These are phyloP conservation scores for Exserohilum rostratum DNA, from an alignment of 2,329 filamentous ascomycete species.

Conservation along the genomic window DNA sequence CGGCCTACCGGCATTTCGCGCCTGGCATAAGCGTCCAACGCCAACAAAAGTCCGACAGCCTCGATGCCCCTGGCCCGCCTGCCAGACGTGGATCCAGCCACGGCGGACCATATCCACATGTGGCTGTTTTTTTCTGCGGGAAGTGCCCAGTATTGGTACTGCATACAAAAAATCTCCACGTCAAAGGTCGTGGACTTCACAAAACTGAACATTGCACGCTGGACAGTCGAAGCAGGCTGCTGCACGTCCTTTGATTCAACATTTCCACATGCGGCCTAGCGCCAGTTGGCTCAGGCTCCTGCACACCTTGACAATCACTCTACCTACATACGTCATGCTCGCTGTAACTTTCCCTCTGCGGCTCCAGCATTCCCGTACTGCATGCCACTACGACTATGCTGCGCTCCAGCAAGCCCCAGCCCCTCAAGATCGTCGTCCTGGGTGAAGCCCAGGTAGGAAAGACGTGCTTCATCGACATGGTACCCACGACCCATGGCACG, in stretches of 20 bases:
- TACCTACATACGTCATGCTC: background rate
- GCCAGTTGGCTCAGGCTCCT: background rate
- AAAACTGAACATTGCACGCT: too few relatives aligned
- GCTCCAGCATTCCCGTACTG: background rate
- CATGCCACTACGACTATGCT: background rate
- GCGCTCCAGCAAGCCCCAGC: constrained; percentile 1
- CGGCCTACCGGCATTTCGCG: background rate
- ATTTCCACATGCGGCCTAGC: background rate
- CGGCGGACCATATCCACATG: too few relatives aligned
- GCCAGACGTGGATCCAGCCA: too few relatives aligned
- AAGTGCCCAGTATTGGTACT: too few relatives aligned
- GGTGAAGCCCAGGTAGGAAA: constrained; percentile 34
- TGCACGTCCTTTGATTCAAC: too few relatives aligned
- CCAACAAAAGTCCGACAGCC: background rate
- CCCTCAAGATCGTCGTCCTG: constrained; percentile 22
- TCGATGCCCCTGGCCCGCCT: background rate
- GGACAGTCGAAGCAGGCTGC: too few relatives aligned
- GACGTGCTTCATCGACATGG: constrained; percentile 36
- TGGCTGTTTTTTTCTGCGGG: too few relatives aligned
- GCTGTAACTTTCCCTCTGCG: background rate
- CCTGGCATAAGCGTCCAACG: constrained; percentile 5
- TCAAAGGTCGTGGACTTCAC: too few relatives aligned
- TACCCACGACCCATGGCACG: constrained; percentile 2
- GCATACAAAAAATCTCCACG: too few relatives aligned
- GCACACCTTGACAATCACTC: background rate